These are phyloP conservation scores for Filobasidium floriforme DNA, from an alignment of 768 basidiomycete species.

Conservation along the genomic window DNA sequence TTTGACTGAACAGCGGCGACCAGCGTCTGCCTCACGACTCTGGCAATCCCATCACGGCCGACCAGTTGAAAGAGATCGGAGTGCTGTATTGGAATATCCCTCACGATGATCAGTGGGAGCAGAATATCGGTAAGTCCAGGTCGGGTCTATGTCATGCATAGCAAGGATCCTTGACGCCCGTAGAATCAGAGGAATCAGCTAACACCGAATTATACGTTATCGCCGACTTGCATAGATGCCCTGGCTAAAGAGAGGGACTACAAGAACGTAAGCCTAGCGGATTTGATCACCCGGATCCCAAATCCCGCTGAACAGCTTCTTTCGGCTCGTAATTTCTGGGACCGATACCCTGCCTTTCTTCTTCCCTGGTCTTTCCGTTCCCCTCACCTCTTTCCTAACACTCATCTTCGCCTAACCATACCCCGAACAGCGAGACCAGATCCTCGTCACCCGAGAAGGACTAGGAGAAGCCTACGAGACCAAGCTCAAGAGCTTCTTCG, in stretches of 20 bases:
- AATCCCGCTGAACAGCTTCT: neutral
- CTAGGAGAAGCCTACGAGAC: conserved; percentile 76
- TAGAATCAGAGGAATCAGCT: neutral
- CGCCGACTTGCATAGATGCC: conserved; percentile 47
- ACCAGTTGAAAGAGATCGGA: conserved; percentile 54
- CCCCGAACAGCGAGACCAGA: conserved; percentile 54
- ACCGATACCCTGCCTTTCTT: neutral
- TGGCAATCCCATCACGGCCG: conserved; percentile 49
- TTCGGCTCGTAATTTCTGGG: neutral
- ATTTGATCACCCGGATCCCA: neutral
- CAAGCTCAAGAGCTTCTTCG: conserved; percentile 74
- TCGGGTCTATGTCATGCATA: neutral
- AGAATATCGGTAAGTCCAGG: conserved; percentile 31
- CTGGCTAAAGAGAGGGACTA: conserved; percentile 65
- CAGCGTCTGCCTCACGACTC: conserved; percentile 74
- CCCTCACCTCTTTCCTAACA: neutral
- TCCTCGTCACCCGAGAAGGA: conserved; percentile 68
- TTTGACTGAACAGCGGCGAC: conserved; percentile 54
- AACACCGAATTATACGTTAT: neutral
- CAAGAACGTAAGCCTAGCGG: conserved; percentile 53
- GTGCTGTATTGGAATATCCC: conserved; percentile 65
- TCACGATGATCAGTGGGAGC: conserved; percentile 50
- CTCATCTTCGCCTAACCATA: neutral
- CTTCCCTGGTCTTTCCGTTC: neutral
- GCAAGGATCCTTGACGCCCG: neutral